Conservation (phyloP, 129 eudicot species). For the Tanacetum coccineum region DNA sequence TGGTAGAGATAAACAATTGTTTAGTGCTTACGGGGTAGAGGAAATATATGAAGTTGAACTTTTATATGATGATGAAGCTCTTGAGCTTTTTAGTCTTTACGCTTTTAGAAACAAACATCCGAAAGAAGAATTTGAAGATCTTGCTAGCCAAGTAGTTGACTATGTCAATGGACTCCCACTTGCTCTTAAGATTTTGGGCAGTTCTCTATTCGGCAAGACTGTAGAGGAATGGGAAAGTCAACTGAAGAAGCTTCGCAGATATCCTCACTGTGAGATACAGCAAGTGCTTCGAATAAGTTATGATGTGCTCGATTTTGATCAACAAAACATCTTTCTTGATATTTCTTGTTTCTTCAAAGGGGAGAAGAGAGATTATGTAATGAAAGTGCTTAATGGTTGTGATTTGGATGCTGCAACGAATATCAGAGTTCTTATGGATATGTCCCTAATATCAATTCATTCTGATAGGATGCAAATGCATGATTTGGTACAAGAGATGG, state of each 20-base stretch:
- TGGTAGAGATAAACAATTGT: slow-evolving; percentile 21
- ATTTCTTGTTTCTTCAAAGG: slow-evolving; percentile 41
- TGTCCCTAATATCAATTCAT: slow-evolving; percentile 20
- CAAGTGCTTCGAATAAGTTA: slow-evolving; percentile 30
- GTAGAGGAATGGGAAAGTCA: slow-evolving; percentile 31
- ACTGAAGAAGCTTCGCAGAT: slow-evolving; percentile 23
- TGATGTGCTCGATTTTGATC: slow-evolving; percentile 31
- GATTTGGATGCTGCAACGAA: slow-evolving; percentile 30
- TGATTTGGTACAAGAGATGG: slow-evolving; percentile 48
- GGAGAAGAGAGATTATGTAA: slow-evolving; percentile 24
- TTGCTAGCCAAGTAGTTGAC: slow-evolving; percentile 23
- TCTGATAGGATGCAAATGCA: slow-evolving; percentile 25
- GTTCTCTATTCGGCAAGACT: slow-evolving; percentile 22
- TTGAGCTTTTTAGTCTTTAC: slow-evolving; percentile 36
- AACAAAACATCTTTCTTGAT: slow-evolving; percentile 37
- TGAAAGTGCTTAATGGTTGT: slow-evolving; percentile 26
- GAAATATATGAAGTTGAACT: slow-evolving; percentile 27
- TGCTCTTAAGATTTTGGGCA: slow-evolving; percentile 35
- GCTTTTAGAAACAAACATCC: slow-evolving; percentile 31
- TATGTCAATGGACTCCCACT: slow-evolving; percentile 39
- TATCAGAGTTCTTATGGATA: slow-evolving; percentile 35
- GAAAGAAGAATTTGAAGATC: slow-evolving; percentile 22
- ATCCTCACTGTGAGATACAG: slow-evolving; percentile 24
- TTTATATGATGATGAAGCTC: slow-evolving; percentile 26
- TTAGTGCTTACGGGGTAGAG: slow-evolving; percentile 22